Conservation (phyloP, 139 green algal genomes). For the Nannochloris sp. region DNA sequence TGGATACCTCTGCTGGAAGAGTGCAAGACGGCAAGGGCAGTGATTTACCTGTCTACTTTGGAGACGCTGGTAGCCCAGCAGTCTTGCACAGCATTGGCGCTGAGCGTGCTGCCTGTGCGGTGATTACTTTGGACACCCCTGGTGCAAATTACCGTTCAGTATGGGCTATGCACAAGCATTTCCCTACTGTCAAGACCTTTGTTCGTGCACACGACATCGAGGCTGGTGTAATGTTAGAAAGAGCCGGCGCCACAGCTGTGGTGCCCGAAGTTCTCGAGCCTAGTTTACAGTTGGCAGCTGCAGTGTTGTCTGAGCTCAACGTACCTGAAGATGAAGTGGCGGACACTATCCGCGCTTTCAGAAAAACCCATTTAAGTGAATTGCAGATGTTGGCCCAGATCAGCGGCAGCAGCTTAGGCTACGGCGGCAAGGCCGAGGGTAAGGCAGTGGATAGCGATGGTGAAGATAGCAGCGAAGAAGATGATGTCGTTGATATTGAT, state of each 20-base stretch:
- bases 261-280: conserved; percentile 97
- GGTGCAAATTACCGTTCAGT: conserved; percentile 90
- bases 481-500: not conserved
- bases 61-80: conserved; percentile 76
- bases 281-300: conserved; percentile 87
- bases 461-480: not conserved
- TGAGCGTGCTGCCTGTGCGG: conserved; percentile 73
- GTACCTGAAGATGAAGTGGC: conserved; percentile 72
- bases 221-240: conserved; percentile 85
- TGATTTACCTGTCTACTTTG: conserved; percentile 97
- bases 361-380: conserved; percentile 46
- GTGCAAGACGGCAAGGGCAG: conserved; percentile 65
- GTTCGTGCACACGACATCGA: conserved; percentile 93
- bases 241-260: conserved; percentile 87
- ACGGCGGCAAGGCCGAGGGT: conserved; percentile 26
- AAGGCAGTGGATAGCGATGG: conserved; percentile 5
- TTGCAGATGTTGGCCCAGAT: conserved; percentile 33
- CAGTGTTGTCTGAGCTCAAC: conserved; percentile 77
- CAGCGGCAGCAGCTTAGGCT: conserved; percentile 46
- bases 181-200: conserved; percentile 85
- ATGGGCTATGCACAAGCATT: conserved; percentile 90
- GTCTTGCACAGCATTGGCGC: conserved; percentile 78
- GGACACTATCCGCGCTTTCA: conserved; percentile 59
- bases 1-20: conserved; percentile 75
- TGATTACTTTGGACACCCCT: conserved; percentile 78